These are phyloP conservation scores for Solanum virginianum DNA, from an alignment of 257 asterid species.

Conservation along the genomic window DNA sequence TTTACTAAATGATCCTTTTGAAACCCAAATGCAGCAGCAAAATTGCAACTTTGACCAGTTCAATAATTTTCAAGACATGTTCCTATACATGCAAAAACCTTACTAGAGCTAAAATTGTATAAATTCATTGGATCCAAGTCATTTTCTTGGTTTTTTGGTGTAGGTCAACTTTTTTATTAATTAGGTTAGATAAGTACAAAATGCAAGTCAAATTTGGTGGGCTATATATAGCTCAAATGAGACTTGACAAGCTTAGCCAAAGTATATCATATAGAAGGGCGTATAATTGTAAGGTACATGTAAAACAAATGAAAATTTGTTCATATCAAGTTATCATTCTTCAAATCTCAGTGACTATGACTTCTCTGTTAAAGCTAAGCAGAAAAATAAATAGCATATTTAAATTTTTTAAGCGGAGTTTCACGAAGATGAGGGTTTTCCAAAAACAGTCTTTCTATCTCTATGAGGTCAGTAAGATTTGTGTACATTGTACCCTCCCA, in stretches of 20 bases:
- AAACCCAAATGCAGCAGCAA: slow-evolving; percentile 32
- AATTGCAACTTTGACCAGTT: slow-evolving; percentile 22
- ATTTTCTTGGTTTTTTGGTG: not conserved
- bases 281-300: not conserved
- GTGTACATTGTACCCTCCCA: no score
- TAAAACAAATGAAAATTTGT: slow-evolving; percentile 1
- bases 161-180: not conserved
- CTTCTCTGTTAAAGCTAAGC: not conserved
- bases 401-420: no score
- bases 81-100: slow-evolving; percentile 32
- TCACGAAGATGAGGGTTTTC: no score
- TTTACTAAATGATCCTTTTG: slow-evolving; percentile 40
- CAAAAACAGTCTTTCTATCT: no score
- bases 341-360: not conserved
- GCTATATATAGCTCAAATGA: not conserved
- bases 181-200: not conserved
- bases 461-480: fast-evolving
- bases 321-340: not conserved
- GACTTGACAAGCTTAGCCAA: not conserved
- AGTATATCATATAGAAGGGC: not conserved
- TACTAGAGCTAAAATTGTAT: slow-evolving; percentile 13
- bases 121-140: not conserved
- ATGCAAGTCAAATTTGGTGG: not conserved
- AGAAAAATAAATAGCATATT: not conserved
- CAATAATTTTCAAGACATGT: slow-evolving; percentile 43